Percentiles rank a stretch among this genome's conserved stretches.
Evolutionary conservation across 306 rosid genomes (phyloP).

Genomic region (Trifolium pratense): DNA sequence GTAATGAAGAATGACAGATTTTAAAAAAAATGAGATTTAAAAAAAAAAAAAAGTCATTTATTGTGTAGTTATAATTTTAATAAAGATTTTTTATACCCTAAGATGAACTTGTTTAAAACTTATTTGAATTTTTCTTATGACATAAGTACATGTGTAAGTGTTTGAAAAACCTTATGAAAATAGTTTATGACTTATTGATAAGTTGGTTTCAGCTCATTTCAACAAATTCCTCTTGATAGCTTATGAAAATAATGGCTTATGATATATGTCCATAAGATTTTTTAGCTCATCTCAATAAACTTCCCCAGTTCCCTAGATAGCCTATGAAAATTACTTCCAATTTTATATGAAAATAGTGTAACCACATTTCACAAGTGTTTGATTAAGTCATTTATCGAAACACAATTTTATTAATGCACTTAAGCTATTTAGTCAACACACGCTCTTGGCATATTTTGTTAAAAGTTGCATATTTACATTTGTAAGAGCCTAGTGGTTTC

Average conservation of each 20-base stretch:
- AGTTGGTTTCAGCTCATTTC: neutral
- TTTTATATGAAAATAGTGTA: neutral
- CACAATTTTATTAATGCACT: neutral
- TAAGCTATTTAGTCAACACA: neutral
- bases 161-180: neutral
- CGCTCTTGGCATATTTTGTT: neutral
- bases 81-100: too few relatives aligned
- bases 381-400: neutral
- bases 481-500: neutral
- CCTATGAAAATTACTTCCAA: neutral
- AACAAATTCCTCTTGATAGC: neutral
- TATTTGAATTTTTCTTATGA: neutral
- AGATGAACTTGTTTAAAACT: neutral
- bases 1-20: neutral
- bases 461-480: too few relatives aligned
- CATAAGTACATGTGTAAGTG: neutral
- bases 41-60: too few relatives aligned
- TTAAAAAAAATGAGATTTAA: too few relatives aligned
- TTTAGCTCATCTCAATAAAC: neutral
- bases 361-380: neutral
- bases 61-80: too few relatives aligned
- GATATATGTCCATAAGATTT: neutral
- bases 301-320: neutral
- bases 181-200: neutral
- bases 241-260: neutral